Base-by-base conservation (phyloP, 2,329 filamentous ascomycete genomes). In the Aspergillus intermedius region DNA sequence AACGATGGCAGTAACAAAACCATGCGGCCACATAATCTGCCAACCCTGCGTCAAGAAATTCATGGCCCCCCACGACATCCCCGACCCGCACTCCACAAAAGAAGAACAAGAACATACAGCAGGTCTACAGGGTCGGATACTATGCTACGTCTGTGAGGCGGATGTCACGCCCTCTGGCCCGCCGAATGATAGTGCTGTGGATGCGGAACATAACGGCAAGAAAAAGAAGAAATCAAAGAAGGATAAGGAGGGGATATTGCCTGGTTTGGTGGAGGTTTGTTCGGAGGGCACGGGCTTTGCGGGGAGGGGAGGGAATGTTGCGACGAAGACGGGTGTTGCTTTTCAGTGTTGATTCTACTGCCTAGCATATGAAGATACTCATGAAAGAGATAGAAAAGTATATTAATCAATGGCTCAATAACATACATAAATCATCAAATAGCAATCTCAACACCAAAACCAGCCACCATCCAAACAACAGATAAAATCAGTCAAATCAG, bases 211-310 rank as follows among this genome's bases (percentile, higher is more conserved):
- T 13, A 21, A 21, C 7, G 19, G 17, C 10, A 19, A 61, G 46
- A 63, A 54, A 37, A 57, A 60, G 51, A 63, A 69, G 55, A 64
- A 66, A 50, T 61, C 62, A 46, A 64, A 60, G 53, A 63, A 65
- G 48, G 69, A 74, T 43, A 68, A 74, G 44, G 62, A 77, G 32
- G 80, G 74, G 46, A 77, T 86, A 32, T 81, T 77, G 51, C 81
- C 84, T 0, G 91, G 91, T 0, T 64, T 96, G 30, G 84, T 96
- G 3, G 82, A 87, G 61, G 79, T 97, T 44, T 83, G 81, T 56
- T 88, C 85, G 32, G 91, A 96, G 59, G 91, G 91, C 0, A 97
- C 91, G 0, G 91, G 91, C 0, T 97, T 95, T 68, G 91, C 91
- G 4, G 87, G 88, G 4, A 84, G 86, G n/a, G 91, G 93, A 2